Base-by-base conservation (phyloP, 2,329 filamentous ascomycete species). In the Clonostachys rosea region DNA sequence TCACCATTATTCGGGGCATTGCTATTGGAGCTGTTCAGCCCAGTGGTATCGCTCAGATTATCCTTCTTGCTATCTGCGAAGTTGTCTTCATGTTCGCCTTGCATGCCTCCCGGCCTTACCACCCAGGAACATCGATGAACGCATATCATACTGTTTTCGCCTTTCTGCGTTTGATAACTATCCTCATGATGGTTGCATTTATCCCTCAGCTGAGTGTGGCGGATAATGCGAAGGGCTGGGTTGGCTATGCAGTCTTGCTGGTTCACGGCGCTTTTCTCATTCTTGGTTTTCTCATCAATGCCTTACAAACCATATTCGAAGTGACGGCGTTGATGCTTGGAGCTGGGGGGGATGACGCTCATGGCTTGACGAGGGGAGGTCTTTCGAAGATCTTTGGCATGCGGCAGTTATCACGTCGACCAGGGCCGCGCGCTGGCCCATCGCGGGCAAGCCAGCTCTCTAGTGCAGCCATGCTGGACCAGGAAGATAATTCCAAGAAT, bases 51-150 rank as follows among this genome's bases (percentile, higher is more conserved):
- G 91, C 91, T 4, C 94, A 99, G 66, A 81, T 99, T 48, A 88
- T 96, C 20, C 75, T 97, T 40, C 78, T 99, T 37, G 91, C 91
- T 24, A 92, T 96, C 47, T 96, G 91, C 65, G 94, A 99, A 69
- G 87, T 97, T 52, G 86, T 96, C 34, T 83, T 91, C 49, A 83
- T 96, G 35, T 74, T 97, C 41, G 92, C 91, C 0, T 71, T 97
- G 5, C 85, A 94, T 57, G 89, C 90, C 8, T 95, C 97, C 70
- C 84, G 88, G 14, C 94, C 94, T 1, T 99, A 95, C 59, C 86
- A 92, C 50, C 84, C 85, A 3, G 84, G 91, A 18, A 97, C 94
- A 1, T 96, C 92, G 30, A 99, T 99, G 94, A 97, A 97, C 61
- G 83, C 89, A 10, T 96, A 96, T 56, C 91, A 97, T 58, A 89